Percentiles rank a stretch among this genome's conserved stretches.
phyloP scores from a whole-genome alignment of 345 rosid genomes.

The Acer campestre region DNA sequence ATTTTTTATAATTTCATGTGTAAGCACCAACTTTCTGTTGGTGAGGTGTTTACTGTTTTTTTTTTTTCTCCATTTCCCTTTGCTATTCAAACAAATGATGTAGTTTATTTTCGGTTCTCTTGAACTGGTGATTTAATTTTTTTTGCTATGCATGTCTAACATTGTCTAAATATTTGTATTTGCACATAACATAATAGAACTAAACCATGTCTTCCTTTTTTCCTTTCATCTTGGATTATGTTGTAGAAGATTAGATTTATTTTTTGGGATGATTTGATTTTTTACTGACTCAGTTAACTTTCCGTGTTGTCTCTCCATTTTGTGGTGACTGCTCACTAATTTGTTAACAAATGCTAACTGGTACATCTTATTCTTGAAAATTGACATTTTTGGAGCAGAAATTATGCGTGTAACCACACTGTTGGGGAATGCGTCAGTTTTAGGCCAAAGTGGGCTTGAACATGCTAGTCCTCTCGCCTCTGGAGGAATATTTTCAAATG shows the following conservation, averaged over 20 bases:
- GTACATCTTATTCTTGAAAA: constrained; percentile 95
- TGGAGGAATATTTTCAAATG: constrained; percentile 90
- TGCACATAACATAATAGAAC: constrained; percentile 8
- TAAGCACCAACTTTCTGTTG: constrained; percentile 11
- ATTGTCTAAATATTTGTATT: constrained; percentile 1
- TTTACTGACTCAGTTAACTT: constrained; percentile 60
- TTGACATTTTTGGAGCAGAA: constrained; percentile 98
- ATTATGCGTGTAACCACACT: constrained; percentile 97
- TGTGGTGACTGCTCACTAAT: constrained; percentile 66
- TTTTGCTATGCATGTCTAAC: neutral
- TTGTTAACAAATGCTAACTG: constrained; percentile 81
- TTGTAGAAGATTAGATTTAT: constrained; percentile 29
- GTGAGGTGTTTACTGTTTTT: constrained; percentile 2
- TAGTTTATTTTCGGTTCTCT: neutral
- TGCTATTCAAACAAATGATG: neutral
- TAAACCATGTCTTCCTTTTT: constrained; percentile 16
- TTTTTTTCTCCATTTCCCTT: neutral
- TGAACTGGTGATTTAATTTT: neutral
- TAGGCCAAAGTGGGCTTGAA: constrained; percentile 97
- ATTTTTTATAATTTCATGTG: neutral
- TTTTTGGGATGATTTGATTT: constrained; percentile 32
- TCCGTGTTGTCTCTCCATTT: constrained; percentile 53
- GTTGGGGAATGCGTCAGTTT: constrained; percentile 99
- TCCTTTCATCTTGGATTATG: constrained; percentile 24
- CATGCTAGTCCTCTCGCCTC: constrained; percentile 91